phyloP scores from a whole-genome alignment of 169 alveolate species.

The Besnoitia besnoiti region DNA sequence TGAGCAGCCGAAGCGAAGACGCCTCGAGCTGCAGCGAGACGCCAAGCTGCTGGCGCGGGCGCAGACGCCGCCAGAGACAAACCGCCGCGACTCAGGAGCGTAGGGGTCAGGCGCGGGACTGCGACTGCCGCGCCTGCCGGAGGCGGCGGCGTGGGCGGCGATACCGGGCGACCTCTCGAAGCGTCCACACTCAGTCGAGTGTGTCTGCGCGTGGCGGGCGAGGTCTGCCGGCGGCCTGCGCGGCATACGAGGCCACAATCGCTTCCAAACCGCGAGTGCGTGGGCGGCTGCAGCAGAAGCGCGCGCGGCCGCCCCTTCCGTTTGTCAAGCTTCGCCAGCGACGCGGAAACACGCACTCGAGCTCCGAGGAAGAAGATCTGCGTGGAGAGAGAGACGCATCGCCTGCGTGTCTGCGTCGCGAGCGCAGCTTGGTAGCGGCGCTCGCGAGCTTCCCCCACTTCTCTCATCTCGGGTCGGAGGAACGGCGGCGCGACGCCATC shows the following conservation, averaged over 20 bases:
- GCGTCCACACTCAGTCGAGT: no score
- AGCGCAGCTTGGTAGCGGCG: neutral
- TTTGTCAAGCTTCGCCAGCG: slow-evolving; percentile 1
- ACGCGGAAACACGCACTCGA: neutral
- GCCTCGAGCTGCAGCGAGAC: neutral
- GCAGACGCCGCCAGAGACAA: neutral
- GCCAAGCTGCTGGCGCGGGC: neutral
- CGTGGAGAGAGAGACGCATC: neutral
- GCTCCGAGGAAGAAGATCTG: neutral
- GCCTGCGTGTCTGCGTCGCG: neutral
- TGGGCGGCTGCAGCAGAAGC: neutral
- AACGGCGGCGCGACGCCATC: no score
- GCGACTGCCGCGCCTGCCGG: neutral
- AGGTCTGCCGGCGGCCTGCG: no score
- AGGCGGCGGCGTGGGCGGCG: neutral
- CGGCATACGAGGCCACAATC: no score
- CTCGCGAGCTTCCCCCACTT: no score
- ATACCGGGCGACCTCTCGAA: neutral
- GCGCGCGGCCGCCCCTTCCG: neutral
- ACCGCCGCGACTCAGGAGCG: neutral
- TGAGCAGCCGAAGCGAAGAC: neutral
- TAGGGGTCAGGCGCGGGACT: neutral
- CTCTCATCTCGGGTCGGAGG: no score
- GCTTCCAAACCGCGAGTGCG: no score
- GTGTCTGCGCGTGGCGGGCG: no score